Evolutionary conservation across 129 eudicot genomes (phyloP).

Genomic region (Chrysanthemum lavandulifolium): DNA sequence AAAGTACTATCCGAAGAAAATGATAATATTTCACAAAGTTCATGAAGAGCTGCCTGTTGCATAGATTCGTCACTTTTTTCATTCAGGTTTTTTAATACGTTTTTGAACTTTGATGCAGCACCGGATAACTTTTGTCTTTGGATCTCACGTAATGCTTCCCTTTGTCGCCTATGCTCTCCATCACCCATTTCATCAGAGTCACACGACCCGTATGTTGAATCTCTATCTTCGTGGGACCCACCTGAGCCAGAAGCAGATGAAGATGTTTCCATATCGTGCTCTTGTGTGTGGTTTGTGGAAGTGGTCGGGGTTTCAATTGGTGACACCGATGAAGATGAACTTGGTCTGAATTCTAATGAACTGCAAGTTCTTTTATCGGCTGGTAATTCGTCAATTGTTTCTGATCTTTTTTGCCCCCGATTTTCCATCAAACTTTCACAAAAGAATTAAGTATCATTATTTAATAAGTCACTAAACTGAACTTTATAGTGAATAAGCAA

Average conservation of each 20-base stretch:
- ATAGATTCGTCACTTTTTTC: slow-evolving; percentile 55
- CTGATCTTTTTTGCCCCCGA: slow-evolving; percentile 86
- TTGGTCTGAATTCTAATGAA: slow-evolving; percentile 71
- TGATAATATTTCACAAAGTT: slow-evolving; percentile 80
- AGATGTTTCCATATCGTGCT: slow-evolving; percentile 79
- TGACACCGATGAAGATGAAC: slow-evolving; percentile 73
- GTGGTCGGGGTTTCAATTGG: slow-evolving; percentile 38
- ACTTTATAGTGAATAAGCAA: background rate
- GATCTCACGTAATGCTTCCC: slow-evolving; percentile 38
- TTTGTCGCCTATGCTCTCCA: slow-evolving; percentile 37
- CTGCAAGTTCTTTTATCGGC: slow-evolving; percentile 89
- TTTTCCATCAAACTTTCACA: slow-evolving; percentile 51
- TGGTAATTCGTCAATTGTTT: slow-evolving; percentile 60
- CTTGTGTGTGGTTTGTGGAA: slow-evolving; percentile 42
- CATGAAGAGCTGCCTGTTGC: slow-evolving; percentile 71
- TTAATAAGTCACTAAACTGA: slow-evolving; percentile 11
- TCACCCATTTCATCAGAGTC: slow-evolving; percentile 57
- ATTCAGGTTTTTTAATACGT: slow-evolving; percentile 48
- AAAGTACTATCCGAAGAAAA: slow-evolving; percentile 70
- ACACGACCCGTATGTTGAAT: slow-evolving; percentile 57
- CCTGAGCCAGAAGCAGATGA: slow-evolving; percentile 75
- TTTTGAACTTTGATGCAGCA: slow-evolving; percentile 57
- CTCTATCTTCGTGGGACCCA: slow-evolving; percentile 46
- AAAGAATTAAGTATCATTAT: slow-evolving; percentile 12
- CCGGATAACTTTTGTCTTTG: slow-evolving; percentile 43